Conservation (phyloP, 371 early-diverging fungal genomes). For the Mortierella sp. region DNA sequence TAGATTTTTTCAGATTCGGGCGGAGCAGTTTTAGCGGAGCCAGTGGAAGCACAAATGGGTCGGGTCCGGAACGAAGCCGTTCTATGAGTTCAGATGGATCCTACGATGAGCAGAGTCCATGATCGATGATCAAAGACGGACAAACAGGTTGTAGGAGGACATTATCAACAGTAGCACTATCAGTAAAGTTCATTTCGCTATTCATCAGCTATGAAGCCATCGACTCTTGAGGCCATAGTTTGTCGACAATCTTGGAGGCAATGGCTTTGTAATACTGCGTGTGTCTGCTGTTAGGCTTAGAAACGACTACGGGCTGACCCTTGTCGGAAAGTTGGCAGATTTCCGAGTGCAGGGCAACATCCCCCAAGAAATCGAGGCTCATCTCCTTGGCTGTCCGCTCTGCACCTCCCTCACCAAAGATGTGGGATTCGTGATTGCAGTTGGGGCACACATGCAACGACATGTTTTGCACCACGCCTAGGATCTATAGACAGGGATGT, state of each 20-base stretch:
- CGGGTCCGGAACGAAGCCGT: conserved; percentile 36
- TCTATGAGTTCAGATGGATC: conserved; percentile 37
- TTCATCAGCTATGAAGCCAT: conserved; percentile 7
- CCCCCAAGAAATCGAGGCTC: conserved; percentile 74
- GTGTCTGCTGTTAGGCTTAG: conserved; percentile 71
- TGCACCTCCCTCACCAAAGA: conserved; percentile 83
- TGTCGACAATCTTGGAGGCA: conserved; percentile 64
- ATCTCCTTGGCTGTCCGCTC: conserved; percentile 69
- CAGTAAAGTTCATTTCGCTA: too few species aligned
- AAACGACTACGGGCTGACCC: conserved; percentile 81
- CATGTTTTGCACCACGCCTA: conserved; percentile 94
- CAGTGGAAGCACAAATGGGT: conserved; percentile 10
- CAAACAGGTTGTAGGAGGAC: too few species aligned
- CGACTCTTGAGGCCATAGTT: conserved; percentile 39
- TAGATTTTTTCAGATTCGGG: conserved; percentile 38
- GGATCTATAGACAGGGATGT: conserved; percentile 63
- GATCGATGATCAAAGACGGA: conserved; percentile 15
- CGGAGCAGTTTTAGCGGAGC: conserved; percentile 15
- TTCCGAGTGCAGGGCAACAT: conserved; percentile 82
- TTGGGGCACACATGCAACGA: conserved; percentile 83
- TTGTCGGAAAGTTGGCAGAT: conserved; percentile 79
- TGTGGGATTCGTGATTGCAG: conserved; percentile 79
- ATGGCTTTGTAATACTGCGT: conserved; percentile 72
- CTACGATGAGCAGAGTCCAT: conserved; percentile 33
- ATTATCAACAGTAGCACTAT: too few species aligned